Base-by-base conservation (phyloP, 345 rosid genomes). In the Nephelium lappaceum region DNA sequence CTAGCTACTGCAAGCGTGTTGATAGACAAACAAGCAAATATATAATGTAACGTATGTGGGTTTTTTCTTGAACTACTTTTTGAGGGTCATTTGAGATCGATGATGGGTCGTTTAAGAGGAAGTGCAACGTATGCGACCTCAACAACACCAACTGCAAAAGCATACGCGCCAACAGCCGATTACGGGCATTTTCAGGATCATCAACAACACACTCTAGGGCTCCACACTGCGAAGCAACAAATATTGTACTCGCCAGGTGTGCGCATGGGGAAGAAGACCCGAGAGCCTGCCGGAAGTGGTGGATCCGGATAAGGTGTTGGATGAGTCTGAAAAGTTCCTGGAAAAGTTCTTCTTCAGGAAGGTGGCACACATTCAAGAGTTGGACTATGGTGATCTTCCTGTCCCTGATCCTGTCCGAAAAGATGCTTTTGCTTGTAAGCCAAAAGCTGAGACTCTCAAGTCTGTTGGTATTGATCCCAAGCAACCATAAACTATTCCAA, bases 281-380 rank as follows among this genome's bases (percentile, higher is more conserved):
- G 98, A 53, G 97, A 88, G 91, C 0, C n/a, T 94, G 7, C 92
- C 92, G 0, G 99, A 96, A 81, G 82, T 94, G n/a, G 89, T 82
- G 39, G 88, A 91, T 24, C 97, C 98, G 0, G 97, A 92, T 0
- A 69, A 41, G 18, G 88, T 89, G 41, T 43, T 86, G 49, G 74
- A 86, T 2, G 92, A 91, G 61, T 83, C 91, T 0, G 85, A 83
- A 0, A 82, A 70, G 80, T 87, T 89, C 1, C 3, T 81, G 0
- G 84, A 84, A 43, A 88, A 82, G 69, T 93, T 98, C 0, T 85
- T 91, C 76, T 91, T 92, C 71, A 87, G 97, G 84, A 94, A 91
- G 71, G 71, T 91, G 11, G 97, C 97, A 2, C 98, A 91, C 43
- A 74, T 94, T 51, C 94, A 84, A 69, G 93, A 89, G 47, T 76